Evolutionary conservation across 768 basidiomycete species (phyloP).

Genomic region (Infundibulicybe gibba): DNA sequence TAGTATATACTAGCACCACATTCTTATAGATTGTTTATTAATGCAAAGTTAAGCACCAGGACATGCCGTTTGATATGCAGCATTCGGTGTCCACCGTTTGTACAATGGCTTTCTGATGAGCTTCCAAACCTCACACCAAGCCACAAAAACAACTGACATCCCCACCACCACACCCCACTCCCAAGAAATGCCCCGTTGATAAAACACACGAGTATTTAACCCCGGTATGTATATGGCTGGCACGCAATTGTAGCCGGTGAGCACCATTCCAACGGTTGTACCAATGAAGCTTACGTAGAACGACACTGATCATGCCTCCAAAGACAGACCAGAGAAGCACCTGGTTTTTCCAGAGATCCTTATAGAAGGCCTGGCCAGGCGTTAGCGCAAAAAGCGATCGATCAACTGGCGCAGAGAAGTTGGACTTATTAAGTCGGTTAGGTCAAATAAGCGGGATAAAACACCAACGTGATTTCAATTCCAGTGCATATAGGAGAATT

Average conservation of each 20-base stretch:
- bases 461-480: constrained; percentile 32
- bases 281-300: constrained; percentile 26
- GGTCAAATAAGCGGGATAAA: too few species aligned
- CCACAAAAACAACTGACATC: constrained; percentile 30
- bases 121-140: constrained; percentile 38
- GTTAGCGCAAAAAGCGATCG: constrained; percentile 32
- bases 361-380: constrained; percentile 28
- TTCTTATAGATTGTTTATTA: too few species aligned
- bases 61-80: too few species aligned
- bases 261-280: not conserved
- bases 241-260: not conserved
- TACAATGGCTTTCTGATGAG: constrained; percentile 23
- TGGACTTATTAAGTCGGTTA: not conserved
- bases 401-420: constrained; percentile 20
- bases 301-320: constrained; percentile 31
- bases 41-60: too few species aligned
- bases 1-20: too few species aligned
- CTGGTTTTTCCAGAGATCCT: constrained; percentile 31
- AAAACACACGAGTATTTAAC: constrained; percentile 32
- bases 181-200: constrained; percentile 32
- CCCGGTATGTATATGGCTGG: constrained; percentile 35
- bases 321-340: constrained; percentile 28
- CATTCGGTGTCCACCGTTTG: too few species aligned
- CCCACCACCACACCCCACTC: constrained; percentile 34
- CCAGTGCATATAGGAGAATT: constrained; percentile 30